Base-by-base conservation (phyloP, 805 yeast genomes). In the Naumovozyma castellii region DNA sequence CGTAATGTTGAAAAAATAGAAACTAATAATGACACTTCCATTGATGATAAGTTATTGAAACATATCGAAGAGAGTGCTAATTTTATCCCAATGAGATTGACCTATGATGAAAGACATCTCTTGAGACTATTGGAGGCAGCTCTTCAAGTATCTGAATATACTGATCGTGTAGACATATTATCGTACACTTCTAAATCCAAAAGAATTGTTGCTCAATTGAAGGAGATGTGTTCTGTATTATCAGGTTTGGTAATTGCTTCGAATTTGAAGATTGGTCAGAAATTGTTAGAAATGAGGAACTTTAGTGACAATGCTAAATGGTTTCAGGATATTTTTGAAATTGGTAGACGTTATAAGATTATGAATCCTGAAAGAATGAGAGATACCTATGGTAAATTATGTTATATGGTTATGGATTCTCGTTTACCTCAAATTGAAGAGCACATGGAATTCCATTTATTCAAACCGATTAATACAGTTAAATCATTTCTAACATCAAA, bases 341-440 rank as follows among this genome's bases (percentile, higher is more conserved):
- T 83, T 44, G 92, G 92, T 18, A 68, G 92, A 50, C 68, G 92
- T 34, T 83, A 83, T 62, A 83, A 83, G 55, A 78, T 84, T 50
- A 79, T 83, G 87, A 83, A 83, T 52, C 94, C 94, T 0, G 87
- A 83, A 49, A 71, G 76, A 50, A 78, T 84, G 84, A 70, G 87
- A 45, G 84, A 79, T 51, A 78, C 78, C 3, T 84, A 77, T 57
- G 94, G 94, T 35, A 82, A 83, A 51, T 64, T 84, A 42, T 79
- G 84, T 63, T 83, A 83, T 58, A 84, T 83, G 83, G 77, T 82
- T 29, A 83, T 84, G 92, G 94, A 83, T 59, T 83, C 92, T 2
- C 65, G 84, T 35, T 60, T 80, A 20, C 82, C 86, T 0, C 86
- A 82, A 48, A 73, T 83, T 43, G 73, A 71, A 47, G 75, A 72